Evolutionary conservation across 1,284 basidiomycete species (phyloP).

Genomic region (Pholiota adiposa): DNA sequence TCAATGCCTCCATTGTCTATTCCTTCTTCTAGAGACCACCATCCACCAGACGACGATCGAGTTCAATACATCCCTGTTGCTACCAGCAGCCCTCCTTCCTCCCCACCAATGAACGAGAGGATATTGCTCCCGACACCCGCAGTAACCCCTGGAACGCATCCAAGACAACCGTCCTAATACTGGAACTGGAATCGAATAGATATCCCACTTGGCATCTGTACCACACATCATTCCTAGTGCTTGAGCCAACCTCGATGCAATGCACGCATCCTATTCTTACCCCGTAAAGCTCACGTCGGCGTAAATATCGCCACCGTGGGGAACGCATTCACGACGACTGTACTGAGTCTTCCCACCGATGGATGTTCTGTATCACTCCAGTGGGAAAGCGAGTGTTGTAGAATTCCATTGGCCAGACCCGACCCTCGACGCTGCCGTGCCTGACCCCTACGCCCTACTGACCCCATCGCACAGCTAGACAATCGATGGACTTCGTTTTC

Average conservation of each 20-base stretch:
- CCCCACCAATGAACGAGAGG: constrained; percentile 22
- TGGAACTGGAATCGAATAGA: constrained; percentile 1
- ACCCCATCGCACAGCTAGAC: neutral
- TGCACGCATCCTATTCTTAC: constrained; percentile 11
- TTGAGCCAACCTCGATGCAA: constrained; percentile 12
- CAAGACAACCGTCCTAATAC: constrained; percentile 24
- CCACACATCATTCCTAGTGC: constrained; percentile 5
- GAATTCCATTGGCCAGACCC: neutral
- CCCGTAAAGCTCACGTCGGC: constrained; percentile 2
- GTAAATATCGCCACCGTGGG: constrained; percentile 8
- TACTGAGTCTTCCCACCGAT: constrained; percentile 13
- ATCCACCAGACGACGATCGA: neutral
- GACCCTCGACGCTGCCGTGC: neutral
- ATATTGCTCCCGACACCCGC: constrained; percentile 8
- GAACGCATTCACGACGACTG: constrained; percentile 11
- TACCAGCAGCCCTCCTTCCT: constrained; percentile 24
- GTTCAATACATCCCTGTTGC: constrained; percentile 12
- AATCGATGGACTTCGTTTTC: neutral
- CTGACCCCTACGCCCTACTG: neutral
- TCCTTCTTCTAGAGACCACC: neutral
- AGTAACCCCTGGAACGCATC: constrained; percentile 12
- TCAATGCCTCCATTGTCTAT: constrained; percentile 3
- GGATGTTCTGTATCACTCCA: constrained; percentile 6
- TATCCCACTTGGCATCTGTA: neutral
- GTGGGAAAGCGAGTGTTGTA: neutral